These are phyloP conservation scores for Phoenix dactylifera DNA, from an alignment of 176 grass and related monocot genomes.

Conservation along the genomic window DNA sequence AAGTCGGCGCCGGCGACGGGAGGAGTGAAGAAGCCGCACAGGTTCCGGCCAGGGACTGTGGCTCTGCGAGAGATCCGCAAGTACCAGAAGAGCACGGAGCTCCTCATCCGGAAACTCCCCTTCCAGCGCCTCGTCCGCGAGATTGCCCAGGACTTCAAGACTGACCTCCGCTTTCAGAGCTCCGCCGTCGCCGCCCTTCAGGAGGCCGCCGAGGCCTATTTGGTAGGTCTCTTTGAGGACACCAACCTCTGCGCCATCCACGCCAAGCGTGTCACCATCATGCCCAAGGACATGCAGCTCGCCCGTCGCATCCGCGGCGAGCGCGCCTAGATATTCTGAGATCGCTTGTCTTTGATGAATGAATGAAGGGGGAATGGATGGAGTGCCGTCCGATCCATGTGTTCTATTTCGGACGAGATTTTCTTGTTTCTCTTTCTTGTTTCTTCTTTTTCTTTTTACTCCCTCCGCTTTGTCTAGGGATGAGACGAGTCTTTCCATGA, in stretches of 20 bases:
- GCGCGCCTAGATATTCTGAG: background rate
- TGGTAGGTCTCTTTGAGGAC: conserved; percentile 19
- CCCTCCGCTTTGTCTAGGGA: too few relatives aligned
- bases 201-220: conserved; percentile 18
- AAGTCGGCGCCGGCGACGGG: conserved; percentile 16
- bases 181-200: conserved; percentile 6
- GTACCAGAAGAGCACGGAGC: conserved; percentile 21
- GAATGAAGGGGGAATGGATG: too few relatives aligned
- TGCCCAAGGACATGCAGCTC: conserved; percentile 16
- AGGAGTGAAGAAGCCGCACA: conserved; percentile 14
- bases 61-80: conserved; percentile 10
- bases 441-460: too few relatives aligned
- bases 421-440: too few relatives aligned
- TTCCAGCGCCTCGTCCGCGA: conserved; percentile 17
- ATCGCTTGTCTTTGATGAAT: too few relatives aligned
- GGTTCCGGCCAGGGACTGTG: conserved; percentile 12
- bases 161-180: conserved; percentile 13
- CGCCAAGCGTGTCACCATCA: conserved; percentile 17
- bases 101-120: conserved; percentile 7
- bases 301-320: conserved; percentile 4
- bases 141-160: conserved; percentile 18
- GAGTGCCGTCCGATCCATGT: too few relatives aligned
- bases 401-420: too few relatives aligned
- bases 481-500: too few relatives aligned
- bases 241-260: conserved; percentile 16